Base-by-base conservation (phyloP, 208 protist species). In the Phytomonas francai region DNA sequence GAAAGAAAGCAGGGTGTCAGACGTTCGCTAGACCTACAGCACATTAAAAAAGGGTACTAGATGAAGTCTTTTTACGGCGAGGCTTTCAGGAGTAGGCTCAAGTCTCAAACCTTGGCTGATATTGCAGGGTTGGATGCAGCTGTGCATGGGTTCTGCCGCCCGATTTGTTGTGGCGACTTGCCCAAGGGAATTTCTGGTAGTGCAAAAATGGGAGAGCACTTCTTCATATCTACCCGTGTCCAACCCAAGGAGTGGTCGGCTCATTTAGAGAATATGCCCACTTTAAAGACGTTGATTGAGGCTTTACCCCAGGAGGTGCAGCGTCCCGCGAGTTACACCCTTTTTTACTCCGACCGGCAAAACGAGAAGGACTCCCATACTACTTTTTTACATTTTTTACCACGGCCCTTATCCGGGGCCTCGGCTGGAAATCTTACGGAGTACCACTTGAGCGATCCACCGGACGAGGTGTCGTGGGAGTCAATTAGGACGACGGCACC, bases 111-210 rank as follows among this genome's bases (percentile, higher is more conserved):
- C 27, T 63, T n/a, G 14, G 66, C 16, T 29, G 67, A 63, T 30
- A 76, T 76, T 25, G 45, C 59, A 22, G 68, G 63, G 0, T 39
- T 73, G 27, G 56, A 71, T 58, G 63, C 65, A 6, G 68, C 31
- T 3, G 34, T 61, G 29, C 60, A 74, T 59, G 57, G 74, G 12
- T 64, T 78, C 27, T 1, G 39, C 2, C 64, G 73, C 2, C 14
- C 39, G 4, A 66, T 71, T 28, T 67, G 74, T 58, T 62, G 49
- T 31, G 70, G 65, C 0, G 19, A 59, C 25, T 34, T 65, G 19
- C 65, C 69, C 25, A 32, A 22, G 14, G 57, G 57, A 33, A 63
- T 69, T 36, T 27, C 28, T 2, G 67, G 63, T 56, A 71, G 60
- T 29, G 63, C 51, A 25, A 25, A 16, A 4, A 39, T 64, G 25